These are phyloP conservation scores for Globisporangium cederbergense DNA, from an alignment of 352 stramenopile genomes.

Conservation along the genomic window DNA sequence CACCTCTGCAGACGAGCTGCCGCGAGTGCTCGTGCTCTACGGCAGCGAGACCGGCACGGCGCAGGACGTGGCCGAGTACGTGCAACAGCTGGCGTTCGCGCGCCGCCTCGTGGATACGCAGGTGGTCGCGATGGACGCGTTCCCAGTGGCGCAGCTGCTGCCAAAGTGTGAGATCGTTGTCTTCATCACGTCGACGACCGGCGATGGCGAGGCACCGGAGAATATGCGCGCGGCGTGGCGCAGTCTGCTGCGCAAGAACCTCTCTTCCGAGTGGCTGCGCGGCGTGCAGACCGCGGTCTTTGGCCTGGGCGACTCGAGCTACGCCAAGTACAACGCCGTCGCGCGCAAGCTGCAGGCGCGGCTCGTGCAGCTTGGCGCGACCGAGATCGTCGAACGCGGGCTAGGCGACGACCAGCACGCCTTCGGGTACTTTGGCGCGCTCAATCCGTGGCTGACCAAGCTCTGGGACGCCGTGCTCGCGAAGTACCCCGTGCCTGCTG, in stretches of 20 bases:
- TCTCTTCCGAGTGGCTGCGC: slow-evolving; percentile 62
- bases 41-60: slow-evolving; percentile 88
- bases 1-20: slow-evolving; percentile 1
- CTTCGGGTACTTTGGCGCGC: slow-evolving; percentile 81
- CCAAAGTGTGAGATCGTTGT: slow-evolving; percentile 63
- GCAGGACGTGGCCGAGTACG: slow-evolving; percentile 82
- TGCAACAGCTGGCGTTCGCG: slow-evolving; percentile 63
- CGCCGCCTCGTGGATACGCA: slow-evolving; percentile 55
- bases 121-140: slow-evolving; percentile 62
- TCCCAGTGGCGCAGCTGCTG: slow-evolving; percentile 48
- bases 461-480: slow-evolving; percentile 59
- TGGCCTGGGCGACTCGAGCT: slow-evolving; percentile 90
- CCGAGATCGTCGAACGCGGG: slow-evolving; percentile 65
- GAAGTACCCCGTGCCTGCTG: slow-evolving; percentile 44
- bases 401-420: slow-evolving; percentile 88
- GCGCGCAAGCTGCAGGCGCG: slow-evolving; percentile 81
- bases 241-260: slow-evolving; percentile 80
- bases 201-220: slow-evolving; percentile 89
- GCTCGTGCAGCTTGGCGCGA: slow-evolving; percentile 82
- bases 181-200: slow-evolving; percentile 90
- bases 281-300: slow-evolving; percentile 85
- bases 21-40: slow-evolving; percentile 84
- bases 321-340: slow-evolving; percentile 92
- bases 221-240: slow-evolving; percentile 89
- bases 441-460: slow-evolving; percentile 79